Evolutionary conservation across 164 flowering plant genomes (phyloP), one percentile per base, ranked within the genome.

Genomic region (Vitis amurensis): DNA sequence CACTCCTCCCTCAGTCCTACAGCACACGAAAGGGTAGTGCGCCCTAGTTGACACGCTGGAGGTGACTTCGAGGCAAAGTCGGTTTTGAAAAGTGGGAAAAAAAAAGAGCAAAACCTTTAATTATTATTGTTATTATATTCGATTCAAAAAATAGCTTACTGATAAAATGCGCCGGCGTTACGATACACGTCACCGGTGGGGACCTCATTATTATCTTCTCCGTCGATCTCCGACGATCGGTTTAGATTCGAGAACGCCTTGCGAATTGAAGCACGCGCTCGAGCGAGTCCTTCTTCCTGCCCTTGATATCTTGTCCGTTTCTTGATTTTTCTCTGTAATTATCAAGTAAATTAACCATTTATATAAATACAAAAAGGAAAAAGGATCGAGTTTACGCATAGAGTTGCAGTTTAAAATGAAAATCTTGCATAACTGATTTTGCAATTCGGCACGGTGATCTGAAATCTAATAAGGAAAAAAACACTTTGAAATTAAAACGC

Each of bases 101-200:
- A 47, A 53, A 23, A 62, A 53, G 0, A 3, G 14, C 1, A 37
- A 27, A 51, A 51, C 4, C 44, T 37, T 37, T 37, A 37, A 37
- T 37, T 37, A 37, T 37, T 37, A 37, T 37, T 37, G 44, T 37
- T 37, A 37, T 37, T 37, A 37, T 37, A 37, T 6, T 37, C 44
- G 7, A 37, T 37, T 37, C 17, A 4, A 14, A 53, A 60, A 65
- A 55, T n/a, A 13, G 50, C 90, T 83, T 74, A 91, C 97, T 67
- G 91, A 73, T 79, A 76, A 73, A 91, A 91, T 57, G 87, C 84
- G 55, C 59, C 37, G 37, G 89, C 77, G 58, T 89, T 89, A 11
- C 81, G 88, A 56, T 89, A 91, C 15, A 91, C 71, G 19, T 15
- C 56, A 37, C 68, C 71, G 29, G 50, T 50, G 10, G 76, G 75